phyloP scores from a whole-genome alignment of 1,284 basidiomycete genomes.

The Flammula alnicola region DNA sequence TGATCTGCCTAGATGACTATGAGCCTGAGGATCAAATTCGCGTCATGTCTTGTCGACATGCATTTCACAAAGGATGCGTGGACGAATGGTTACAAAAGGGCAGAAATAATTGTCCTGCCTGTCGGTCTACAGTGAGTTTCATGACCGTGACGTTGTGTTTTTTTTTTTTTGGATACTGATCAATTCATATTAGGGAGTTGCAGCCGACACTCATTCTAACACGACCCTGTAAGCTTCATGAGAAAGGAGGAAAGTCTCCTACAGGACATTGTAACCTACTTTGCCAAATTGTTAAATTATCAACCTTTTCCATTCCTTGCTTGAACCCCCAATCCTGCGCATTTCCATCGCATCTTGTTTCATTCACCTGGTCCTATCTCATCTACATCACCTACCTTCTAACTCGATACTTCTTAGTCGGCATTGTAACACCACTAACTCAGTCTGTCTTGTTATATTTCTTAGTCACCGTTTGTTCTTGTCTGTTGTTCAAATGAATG shows the following conservation, averaged over 20 bases:
- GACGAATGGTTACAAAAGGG: conserved; percentile 88
- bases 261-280: conserved; percentile 5
- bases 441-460: conserved; percentile 11
- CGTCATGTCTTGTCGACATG: conserved; percentile 81
- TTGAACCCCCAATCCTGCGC: background rate
- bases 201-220: conserved; percentile 20
- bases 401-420: conserved; percentile 4
- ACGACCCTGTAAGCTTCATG: conserved; percentile 10
- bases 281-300: conserved; percentile 6
- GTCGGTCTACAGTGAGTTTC: conserved; percentile 68
- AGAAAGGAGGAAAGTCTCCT: background rate
- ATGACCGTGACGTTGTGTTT: background rate
- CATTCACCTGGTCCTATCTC: background rate
- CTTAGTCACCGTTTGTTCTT: conserved; percentile 6
- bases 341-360: conserved; percentile 5
- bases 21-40: conserved; percentile 75
- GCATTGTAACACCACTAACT: conserved; percentile 17
- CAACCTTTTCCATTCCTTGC: conserved; percentile 5
- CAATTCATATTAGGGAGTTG: conserved; percentile 26
- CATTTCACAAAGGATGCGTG: conserved; percentile 85
- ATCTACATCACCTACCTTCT: conserved; percentile 4
- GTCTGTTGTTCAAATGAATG: background rate
- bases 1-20: conserved; percentile 88
- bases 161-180: background rate
- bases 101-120: conserved; percentile 90